Evolutionary conservation across 345 rosid species (phyloP), one percentile per base, ranked within the genome.

Genomic region (Psidium guajava): DNA sequence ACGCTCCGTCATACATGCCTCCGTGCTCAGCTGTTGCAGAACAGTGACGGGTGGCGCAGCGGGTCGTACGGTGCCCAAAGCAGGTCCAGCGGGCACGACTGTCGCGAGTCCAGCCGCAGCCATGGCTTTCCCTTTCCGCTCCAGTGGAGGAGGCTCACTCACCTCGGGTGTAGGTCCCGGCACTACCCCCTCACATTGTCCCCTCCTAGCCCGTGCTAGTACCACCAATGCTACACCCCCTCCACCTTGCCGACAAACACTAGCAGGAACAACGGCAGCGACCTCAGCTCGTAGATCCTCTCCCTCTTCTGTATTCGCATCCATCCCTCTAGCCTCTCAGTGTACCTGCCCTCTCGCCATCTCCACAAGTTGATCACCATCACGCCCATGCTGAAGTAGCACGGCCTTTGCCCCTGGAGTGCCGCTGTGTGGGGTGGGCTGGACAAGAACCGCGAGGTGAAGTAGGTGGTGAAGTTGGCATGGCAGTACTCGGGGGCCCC

Each of bases 81-180:
- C 1, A 90, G 84, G 89, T 94, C 99, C 92, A 93, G 84, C 28
- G 96, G 94, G 84, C 98, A 90, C 53, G 94, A 90, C 47, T 84
- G 85, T 82, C 87, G 92, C 0, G 95, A 89, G 86, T 94, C 97
- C 55, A 96, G 83, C 88, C 98, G 89, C 6, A 95, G 91, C 98
- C 98, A 94, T 0, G 97, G 98, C 90, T 95, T 96, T 15, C 99
- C 99, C 86, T 95, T 95, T 8, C 98, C 98, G 64, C 98, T 96
- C 98, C 99, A 96, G 53, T 96, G 98, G 53, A 96, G 92, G 90
- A 96, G 87, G 87, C 98, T 96, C 27, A 93, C 96, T 44, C 95
- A 93, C 12, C 98, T 98, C 0, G 95, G 96, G 89, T 95, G 98
- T 57, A 96, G 85, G 73, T 91, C 87, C 87, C 98, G 86, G 69